A percentile compares a stretch with the other conserved stretches of the same genome.
These are phyloP conservation scores for Phycomyces blakesleeanus DNA, from an alignment of 192 early-diverging fungal species.

Conservation along the genomic window DNA sequence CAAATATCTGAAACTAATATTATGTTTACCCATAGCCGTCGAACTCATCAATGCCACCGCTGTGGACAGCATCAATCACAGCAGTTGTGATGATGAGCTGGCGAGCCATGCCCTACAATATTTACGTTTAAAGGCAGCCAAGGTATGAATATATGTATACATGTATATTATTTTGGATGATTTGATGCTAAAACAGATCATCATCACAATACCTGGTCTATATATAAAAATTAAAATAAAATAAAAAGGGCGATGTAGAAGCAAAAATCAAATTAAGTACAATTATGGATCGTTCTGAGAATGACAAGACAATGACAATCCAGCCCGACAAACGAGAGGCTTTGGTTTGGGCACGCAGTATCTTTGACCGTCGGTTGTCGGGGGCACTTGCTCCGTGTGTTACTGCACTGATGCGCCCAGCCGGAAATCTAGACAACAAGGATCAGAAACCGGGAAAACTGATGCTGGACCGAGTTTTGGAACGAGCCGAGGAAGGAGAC, in stretches of 20 bases:
- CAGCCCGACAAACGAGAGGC: slow-evolving; percentile 20
- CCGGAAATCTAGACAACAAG: not conserved
- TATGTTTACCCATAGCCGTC: not conserved
- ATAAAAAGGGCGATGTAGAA: slow-evolving; percentile 34
- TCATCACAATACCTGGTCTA: too few species aligned
- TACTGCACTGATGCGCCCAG: not conserved
- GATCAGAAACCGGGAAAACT: not conserved
- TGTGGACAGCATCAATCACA: not conserved
- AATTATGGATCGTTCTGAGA: not conserved
- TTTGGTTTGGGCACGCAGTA: slow-evolving; percentile 21
- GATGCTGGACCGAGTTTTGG: slow-evolving; percentile 11
- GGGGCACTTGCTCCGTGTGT: slow-evolving; percentile 20
- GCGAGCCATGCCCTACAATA: slow-evolving; percentile 18
- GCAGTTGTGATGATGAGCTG: not conserved
- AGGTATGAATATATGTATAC: slow-evolving; percentile 13
- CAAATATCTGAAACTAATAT: not conserved
- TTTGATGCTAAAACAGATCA: too few species aligned
- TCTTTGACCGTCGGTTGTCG: slow-evolving; percentile 30
- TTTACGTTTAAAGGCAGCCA: slow-evolving; percentile 20
- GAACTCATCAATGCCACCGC: not conserved
- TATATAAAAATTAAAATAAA: too few species aligned
- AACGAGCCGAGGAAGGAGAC: not conserved
- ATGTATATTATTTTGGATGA: too few species aligned
- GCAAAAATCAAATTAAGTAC: slow-evolving; percentile 29
- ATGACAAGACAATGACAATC: not conserved